Percentiles rank a stretch among this genome's conserved stretches.
phyloP scores from a whole-genome alignment of 345 rosid genomes.

The Aquilaria malaccensis region DNA sequence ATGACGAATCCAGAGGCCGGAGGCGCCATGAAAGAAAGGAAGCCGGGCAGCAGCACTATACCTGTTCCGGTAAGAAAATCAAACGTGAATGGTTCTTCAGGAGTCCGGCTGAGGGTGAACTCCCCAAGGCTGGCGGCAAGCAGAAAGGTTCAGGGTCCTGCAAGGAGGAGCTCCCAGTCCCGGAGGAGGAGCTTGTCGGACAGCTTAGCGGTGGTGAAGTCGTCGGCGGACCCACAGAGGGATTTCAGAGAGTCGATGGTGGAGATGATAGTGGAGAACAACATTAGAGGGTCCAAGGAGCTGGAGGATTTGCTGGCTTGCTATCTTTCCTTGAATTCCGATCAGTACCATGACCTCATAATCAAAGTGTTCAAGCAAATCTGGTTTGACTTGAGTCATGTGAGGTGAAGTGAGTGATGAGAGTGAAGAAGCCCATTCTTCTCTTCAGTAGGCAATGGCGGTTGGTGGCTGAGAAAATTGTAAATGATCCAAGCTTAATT shows the following conservation, averaged over 20 bases:
- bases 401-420: not conserved
- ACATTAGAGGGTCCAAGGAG: conserved; percentile 64
- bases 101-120: conserved; percentile 50
- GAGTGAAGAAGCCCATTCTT: too few species aligned
- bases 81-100: conserved; percentile 40
- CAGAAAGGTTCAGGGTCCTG: conserved; percentile 22
- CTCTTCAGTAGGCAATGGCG: too few species aligned
- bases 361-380: conserved; percentile 90
- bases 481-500: too few species aligned
- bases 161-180: conserved; percentile 24
- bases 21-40: conserved; percentile 9
- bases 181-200: conserved; percentile 31
- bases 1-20: conserved; percentile 8
- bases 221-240: conserved; percentile 69
- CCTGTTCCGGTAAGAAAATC: conserved; percentile 14
- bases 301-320: conserved; percentile 91
- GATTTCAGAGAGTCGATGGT: conserved; percentile 96
- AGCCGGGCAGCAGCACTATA: conserved; percentile 10
- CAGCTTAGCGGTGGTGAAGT: conserved; percentile 75
- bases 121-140: conserved; percentile 52
- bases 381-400: conserved; percentile 59
- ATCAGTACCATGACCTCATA: conserved; percentile 79
- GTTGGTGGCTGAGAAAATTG: too few species aligned
- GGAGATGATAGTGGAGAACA: conserved; percentile 92
- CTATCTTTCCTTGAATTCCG: conserved; percentile 72